Evolutionary conservation across 306 rosid species (phyloP), one percentile per base, ranked within the genome.

Genomic region (Dryas alaskensis): DNA sequence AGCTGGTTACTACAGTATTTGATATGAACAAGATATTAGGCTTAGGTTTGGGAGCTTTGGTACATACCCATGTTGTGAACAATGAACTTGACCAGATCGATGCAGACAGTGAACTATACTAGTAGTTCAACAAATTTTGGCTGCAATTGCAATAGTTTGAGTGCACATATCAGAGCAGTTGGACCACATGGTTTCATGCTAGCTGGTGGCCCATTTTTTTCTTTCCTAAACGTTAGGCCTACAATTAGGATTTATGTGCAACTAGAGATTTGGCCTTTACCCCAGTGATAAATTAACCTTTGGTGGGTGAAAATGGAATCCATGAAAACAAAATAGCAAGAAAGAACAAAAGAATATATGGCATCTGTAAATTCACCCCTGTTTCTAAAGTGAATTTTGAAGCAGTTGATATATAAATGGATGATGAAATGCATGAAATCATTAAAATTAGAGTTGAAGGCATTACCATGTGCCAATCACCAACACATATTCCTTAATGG

Each of bases 91-190:
- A 11, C 44, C 4, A 7, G 14, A 22, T 22, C 22, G 22, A 22
- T 22, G 44, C 5, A 58, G 66, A 57, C 55, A 45, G 14, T 5
- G 57, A 13, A 25, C 0, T 4, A 6, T 4, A 4, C 16, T 8
- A 10, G 67, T 58, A 65, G 57, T 72, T 58, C 67, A 45, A 16
- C 76, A 72, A 58, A 59, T 9, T 72, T 59, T 72, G 67, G 76
- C 58, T 59, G 46, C 57, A 22, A 57, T 25, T 27, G 45, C 75
- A 45, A 72, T 44, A 57, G 58, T 58, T 58, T 59, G 76, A 60
- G 67, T 58, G 76, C 67, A 58, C 45, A 13, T 22, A 58, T 58
- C 67, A 72, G 39, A 58, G n/a, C 37, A 47, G 22, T 45, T 25
- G 75, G 75, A 71, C 75, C 75, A 57, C 66, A 3, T 4, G 10